Evolutionary conservation across 2,329 filamentous ascomycete species (phyloP), one percentile per base, ranked within the genome.

Genomic region (Pseudogymnoascus sp.): DNA sequence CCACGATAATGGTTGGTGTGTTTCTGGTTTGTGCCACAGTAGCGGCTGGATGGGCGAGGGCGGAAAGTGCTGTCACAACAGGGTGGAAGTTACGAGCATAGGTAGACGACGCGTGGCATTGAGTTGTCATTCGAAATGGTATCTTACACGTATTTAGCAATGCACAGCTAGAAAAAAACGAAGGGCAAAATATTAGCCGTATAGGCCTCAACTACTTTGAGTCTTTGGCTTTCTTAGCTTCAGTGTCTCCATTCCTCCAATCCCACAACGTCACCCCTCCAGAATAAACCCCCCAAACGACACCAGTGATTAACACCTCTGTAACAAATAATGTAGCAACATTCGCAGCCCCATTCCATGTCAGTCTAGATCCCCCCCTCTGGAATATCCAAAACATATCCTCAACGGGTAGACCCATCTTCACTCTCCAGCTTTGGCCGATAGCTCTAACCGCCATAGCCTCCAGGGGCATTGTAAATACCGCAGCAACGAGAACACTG

Each of bases 401-500:
- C 21, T 21, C 33, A 10, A 13, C 19, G 16, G 33, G 33, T 26
- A 61, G 35, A 14, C 38, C n/a, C 35, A 26, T 26, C 21, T 63
- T 63, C 14, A 13, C 47, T 13, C 47, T 33, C 35, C 33, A 63
- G 61, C 29, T 38, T 16, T 61, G 53, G n/a, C 66, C 72, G 33
- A 74, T 67, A 10, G 69, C 59, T 19, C 72, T 64, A 1, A 74
- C 67, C 69, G 73, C 70, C 2, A 70, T 31, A 8, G 70, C 69
- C 59, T 74, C 73, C 6, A 74, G 47, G 10, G 73, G 73, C 59
- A 72, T 64, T 4, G 71, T 65, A 14, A 73, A 26, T 11, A 73
- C 65, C 1, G 68, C 65, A 7, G 69, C 65, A 10, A 65, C 53
- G 14, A 73, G 65, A n/a, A 72, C 70, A 38, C 67, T 66, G 26